These are phyloP conservation scores for Fusarium avenaceum DNA, from an alignment of 2,329 filamentous ascomycete genomes.

Conservation along the genomic window DNA sequence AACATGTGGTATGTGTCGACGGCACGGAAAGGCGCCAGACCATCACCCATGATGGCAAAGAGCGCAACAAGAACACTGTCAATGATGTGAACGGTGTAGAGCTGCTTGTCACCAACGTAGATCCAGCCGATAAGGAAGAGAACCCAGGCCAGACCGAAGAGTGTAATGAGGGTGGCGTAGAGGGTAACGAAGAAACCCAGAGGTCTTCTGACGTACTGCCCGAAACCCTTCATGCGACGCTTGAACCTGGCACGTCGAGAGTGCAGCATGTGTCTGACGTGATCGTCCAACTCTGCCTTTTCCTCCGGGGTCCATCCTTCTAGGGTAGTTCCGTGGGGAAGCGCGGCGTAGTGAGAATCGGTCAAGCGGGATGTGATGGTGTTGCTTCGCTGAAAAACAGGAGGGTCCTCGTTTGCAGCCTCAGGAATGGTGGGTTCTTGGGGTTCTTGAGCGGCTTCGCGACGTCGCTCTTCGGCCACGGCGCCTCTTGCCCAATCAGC, in stretches of 20 bases:
- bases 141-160: constrained; percentile 90
- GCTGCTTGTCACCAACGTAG: constrained; percentile 79
- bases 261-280: constrained; percentile 89
- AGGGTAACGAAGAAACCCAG: constrained; percentile 87
- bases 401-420: constrained; percentile 29
- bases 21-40: constrained; percentile 79
- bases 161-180: constrained; percentile 84
- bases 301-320: constrained; percentile 82
- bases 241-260: constrained; percentile 85
- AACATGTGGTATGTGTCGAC: constrained; percentile 91
- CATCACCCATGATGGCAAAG: constrained; percentile 78
- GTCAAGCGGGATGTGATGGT: constrained; percentile 78
- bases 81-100: constrained; percentile 77
- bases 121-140: constrained; percentile 94
- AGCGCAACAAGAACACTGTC: constrained; percentile 79
- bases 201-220: constrained; percentile 81
- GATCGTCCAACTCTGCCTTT: constrained; percentile 82
- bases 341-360: constrained; percentile 81
- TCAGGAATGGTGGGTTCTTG: constrained; percentile 1
- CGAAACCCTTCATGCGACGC: constrained; percentile 82
- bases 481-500: constrained; percentile 45
- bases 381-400: constrained; percentile 56
- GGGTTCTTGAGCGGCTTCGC: constrained; percentile 24
- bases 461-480: constrained; percentile 37
- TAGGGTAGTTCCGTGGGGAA: constrained; percentile 79